phyloP scores from a whole-genome alignment of 345 rosid species.

The Lepidium aucheri region DNA sequence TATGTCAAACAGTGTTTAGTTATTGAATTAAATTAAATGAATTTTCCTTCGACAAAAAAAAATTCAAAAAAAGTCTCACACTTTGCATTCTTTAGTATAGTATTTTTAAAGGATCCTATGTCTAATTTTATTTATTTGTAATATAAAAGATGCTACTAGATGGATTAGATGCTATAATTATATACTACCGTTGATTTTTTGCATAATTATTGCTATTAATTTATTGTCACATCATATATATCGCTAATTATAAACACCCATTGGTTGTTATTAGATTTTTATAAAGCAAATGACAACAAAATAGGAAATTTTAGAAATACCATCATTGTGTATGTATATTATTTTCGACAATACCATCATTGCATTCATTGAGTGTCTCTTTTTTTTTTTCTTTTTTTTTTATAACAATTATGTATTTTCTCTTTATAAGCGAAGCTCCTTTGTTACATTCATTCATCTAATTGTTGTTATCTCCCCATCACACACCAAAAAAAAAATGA shows the following conservation, averaged over 20 bases:
- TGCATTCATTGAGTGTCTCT: constrained; percentile 11
- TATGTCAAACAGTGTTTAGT: too few relatives aligned
- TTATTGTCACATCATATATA: not conserved
- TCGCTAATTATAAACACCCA: not conserved
- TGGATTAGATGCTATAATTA: not conserved
- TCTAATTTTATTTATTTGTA: not conserved
- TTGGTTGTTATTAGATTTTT: not conserved
- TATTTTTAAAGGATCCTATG: not conserved
- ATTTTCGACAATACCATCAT: too few relatives aligned
- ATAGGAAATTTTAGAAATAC: constrained; percentile 5
- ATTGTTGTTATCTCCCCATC: constrained; percentile 12
- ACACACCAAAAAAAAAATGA: constrained; percentile 29
- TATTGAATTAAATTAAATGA: too few relatives aligned
- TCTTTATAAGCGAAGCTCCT: constrained; percentile 21
- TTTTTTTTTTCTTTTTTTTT: not conserved
- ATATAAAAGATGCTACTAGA: not conserved
- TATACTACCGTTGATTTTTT: not conserved
- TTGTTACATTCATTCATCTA: constrained; percentile 19
- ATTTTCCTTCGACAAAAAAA: too few relatives aligned
- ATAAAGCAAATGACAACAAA: constrained; percentile 16
- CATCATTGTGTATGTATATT: too few relatives aligned
- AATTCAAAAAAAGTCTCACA: not conserved
- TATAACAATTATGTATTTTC: not conserved
- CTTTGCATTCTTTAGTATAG: not conserved
- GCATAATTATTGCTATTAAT: not conserved